Evolutionary conservation across 495 filamentous ascomycete species (phyloP), one percentile per base, ranked within the genome.

Genomic region (Tuber brumale): DNA sequence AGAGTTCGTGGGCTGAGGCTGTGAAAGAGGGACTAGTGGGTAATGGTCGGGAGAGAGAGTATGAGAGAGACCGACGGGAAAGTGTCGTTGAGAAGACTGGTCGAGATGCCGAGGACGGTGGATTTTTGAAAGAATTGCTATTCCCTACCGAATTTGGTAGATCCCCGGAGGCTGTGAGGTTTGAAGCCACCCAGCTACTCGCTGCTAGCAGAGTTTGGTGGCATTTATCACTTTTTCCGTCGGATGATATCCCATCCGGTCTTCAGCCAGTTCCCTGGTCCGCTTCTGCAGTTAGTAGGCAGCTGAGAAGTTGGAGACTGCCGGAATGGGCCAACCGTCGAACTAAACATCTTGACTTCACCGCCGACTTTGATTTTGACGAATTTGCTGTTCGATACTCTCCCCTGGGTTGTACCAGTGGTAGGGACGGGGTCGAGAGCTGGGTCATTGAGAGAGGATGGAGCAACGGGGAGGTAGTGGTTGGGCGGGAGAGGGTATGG

Each of bases 321-420:
- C 92, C 95, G 0, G 95, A 99, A 83, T 99, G 95, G 95, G 93
- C 94, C 1, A 98, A 97, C 81, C 91, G 94, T 70, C 89, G 95
- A 44, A 93, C 93, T 79, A 95, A 93, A 84, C 89, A 92, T 76
- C 89, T 98, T n/a, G 95, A 98, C 83, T 98, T 97, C 83, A 99
- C 95, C 0, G 93, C 93, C 18, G 95, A 99, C 80, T 99, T 98
- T 80, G 95, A 99, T 81, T 83, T 94, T 23, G 93, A 97, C 61
- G 95, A 99, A 82, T 99, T 99, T 82, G 88, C 89, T 42, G 88
- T 87, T 80, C 89, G 96, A 37, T 99, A 97, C 83, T 85, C 89
- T 39, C 87, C 89, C 18, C 88, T 99, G 14, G 95, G 95, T 27
- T 99, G 95, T 83, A 87, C 91, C 76, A 94, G 96, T 81, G 95